Base-by-base conservation (phyloP, 1,284 basidiomycete species). In the Sporisorium graminicola region DNA sequence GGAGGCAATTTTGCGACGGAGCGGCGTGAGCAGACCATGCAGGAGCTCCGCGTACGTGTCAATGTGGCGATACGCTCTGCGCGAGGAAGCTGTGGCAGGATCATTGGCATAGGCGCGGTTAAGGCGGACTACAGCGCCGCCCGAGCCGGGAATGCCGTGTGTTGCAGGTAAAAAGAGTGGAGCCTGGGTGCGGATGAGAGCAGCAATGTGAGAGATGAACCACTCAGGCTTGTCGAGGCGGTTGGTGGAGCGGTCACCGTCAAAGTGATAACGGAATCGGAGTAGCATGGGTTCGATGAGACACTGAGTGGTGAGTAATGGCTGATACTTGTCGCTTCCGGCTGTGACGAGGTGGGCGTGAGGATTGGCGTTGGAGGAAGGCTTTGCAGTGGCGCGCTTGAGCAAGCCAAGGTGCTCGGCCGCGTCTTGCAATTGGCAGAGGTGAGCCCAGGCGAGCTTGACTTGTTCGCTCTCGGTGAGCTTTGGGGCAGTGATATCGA, bases 231-330 rank as follows among this genome's bases (percentile, higher is more conserved):
- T 99, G 87, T 98, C 96, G 7, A 96, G 86, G 52, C 94, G 89
- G 86, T 98, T 99, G 0, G 96, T 99, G 70, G 91, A 90, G 37
- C 94, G 89, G 14, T 90, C 88, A 0, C 93, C 91, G 73, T 98
- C 94, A 80, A 99, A 99, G 83, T 99, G 97, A 85, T 93, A 99
- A 79, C 92, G 93, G 88, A 98, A 99, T 24, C 96, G 90, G 51
- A 94, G 87, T 2, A 92, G 89, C 52, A 99, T 89, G 0, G 95
- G 93, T 62, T 92, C 90, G 2, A 94, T 89, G n/a, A 99, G 89
- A 0, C 93, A 91, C 81, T 94, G 91, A 10, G 98, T 84, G 5
- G 82, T 73, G 7, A 79, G 33, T 8, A 85, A 64, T 2, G 83
- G 82, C 12, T 78, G 76, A 52, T 85, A 85, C 9, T 16, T 65